Evolutionary conservation across 2,329 filamentous ascomycete species (phyloP).

Genomic region (Penicillium sp.): DNA sequence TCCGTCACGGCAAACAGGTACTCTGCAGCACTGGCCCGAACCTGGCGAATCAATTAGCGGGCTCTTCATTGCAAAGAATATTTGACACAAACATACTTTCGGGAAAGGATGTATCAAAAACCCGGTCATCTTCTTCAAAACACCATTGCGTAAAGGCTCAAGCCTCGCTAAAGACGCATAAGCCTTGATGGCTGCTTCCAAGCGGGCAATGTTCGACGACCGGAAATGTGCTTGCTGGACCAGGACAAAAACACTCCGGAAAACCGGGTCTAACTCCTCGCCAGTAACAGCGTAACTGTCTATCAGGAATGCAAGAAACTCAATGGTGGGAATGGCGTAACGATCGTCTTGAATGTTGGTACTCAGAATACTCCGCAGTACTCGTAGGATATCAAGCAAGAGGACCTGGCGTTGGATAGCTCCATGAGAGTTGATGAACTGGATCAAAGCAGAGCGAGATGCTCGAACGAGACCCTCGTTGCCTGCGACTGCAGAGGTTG

Average conservation of each 20-base stretch:
- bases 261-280: conserved; percentile 50
- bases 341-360: conserved; percentile 61
- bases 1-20: conserved; percentile 37
- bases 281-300: conserved; percentile 50
- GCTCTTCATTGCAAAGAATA: too few species aligned
- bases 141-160: conserved; percentile 53
- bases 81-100: conserved; percentile 52
- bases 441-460: conserved; percentile 42
- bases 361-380: conserved; percentile 57
- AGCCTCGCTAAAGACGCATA: conserved; percentile 68
- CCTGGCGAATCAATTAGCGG: conserved; percentile 22
- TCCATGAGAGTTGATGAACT: conserved; percentile 31
- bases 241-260: conserved; percentile 63
- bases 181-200: conserved; percentile 75
- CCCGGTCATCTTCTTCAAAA: conserved; percentile 66
- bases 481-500: conserved; percentile 46
- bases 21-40: conserved; percentile 37
- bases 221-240: conserved; percentile 81
- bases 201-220: conserved; percentile 74
- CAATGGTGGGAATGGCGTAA: conserved; percentile 70
- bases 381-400: conserved; percentile 48
- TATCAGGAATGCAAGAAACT: conserved; percentile 74
- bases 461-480: conserved; percentile 46
- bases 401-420: conserved; percentile 35
- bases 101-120: conserved; percentile 83